Percentiles rank a stretch among this genome's conserved stretches.
Conservation (phyloP, 2,329 filamentous ascomycete genomes). For the Cyphellophora europaea region DNA sequence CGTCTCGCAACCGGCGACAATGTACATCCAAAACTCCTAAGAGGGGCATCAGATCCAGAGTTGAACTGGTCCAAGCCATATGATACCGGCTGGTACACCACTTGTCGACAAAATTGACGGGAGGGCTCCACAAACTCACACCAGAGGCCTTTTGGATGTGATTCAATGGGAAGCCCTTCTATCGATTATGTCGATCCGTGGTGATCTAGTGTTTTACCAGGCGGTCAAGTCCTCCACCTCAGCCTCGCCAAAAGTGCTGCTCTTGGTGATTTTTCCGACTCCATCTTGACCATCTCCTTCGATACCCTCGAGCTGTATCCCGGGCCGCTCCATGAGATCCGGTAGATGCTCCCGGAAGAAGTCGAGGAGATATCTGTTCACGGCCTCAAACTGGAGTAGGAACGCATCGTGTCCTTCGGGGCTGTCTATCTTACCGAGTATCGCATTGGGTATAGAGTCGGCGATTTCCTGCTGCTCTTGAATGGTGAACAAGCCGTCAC, state of each 20-base stretch:
- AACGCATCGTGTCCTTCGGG: conserved; percentile 96
- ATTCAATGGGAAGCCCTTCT: too few relatives aligned
- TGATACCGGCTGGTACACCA: neutral
- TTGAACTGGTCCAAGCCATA: conserved; percentile 14
- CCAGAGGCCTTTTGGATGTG: too few relatives aligned
- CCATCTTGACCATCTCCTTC: conserved; percentile 28
- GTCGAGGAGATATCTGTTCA: conserved; percentile 74
- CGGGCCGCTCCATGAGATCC: conserved; percentile 70
- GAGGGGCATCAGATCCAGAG: conserved; percentile 9
- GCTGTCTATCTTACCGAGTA: conserved; percentile 79
- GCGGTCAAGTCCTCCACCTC: conserved; percentile 72
- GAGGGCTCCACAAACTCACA: too few relatives aligned
- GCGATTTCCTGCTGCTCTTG: conserved; percentile 92
- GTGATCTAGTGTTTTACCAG: too few relatives aligned
- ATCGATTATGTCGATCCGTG: too few relatives aligned
- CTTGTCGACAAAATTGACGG: too few relatives aligned
- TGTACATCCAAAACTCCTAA: conserved; percentile 5
- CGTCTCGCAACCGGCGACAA: conserved; percentile 13
- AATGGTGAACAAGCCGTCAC: conserved; percentile 92
- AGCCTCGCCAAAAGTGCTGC: conserved; percentile 86
- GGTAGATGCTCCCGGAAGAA: conserved; percentile 78
- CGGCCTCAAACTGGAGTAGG: conserved; percentile 91
- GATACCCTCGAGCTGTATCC: conserved; percentile 23
- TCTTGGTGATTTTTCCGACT: conserved; percentile 63
- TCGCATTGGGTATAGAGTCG: conserved; percentile 65